Evolutionary conservation across 257 asterid genomes (phyloP).

Genomic region (Jasminum sambac): DNA sequence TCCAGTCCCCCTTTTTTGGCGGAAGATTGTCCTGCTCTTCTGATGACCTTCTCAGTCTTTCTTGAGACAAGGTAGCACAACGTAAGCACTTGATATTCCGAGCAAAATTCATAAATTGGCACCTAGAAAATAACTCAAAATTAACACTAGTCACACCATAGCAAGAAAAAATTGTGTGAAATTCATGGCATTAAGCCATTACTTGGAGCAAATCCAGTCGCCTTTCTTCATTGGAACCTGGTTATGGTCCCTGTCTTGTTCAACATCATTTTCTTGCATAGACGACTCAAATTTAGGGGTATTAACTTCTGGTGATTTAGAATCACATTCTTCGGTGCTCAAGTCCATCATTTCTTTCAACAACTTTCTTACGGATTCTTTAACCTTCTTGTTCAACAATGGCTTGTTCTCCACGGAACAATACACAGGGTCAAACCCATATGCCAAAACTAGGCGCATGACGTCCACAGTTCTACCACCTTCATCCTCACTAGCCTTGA

Average conservation of each 20-base stretch:
- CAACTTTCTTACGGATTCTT: conserved; percentile 65
- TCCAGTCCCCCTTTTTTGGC: conserved; percentile 95
- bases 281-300: conserved; percentile 27
- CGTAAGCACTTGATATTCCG: conserved; percentile 74
- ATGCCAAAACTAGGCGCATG: conserved; percentile 71
- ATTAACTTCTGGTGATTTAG: conserved; percentile 33
- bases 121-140: conserved; percentile 42
- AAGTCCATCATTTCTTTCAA: conserved; percentile 71
- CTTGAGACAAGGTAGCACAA: conserved; percentile 54
- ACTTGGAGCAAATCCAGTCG: conserved; percentile 92
- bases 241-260: conserved; percentile 36
- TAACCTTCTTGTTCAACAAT: conserved; percentile 51
- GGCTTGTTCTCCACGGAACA: conserved; percentile 75
- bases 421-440: conserved; percentile 63
- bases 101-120: conserved; percentile 74
- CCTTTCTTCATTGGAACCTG: conserved; percentile 55
- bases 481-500: conserved; percentile 62
- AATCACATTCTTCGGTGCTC: conserved; percentile 36
- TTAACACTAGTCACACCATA: not conserved
- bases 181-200: conserved; percentile 26
- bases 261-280: conserved; percentile 33
- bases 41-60: conserved; percentile 48
- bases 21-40: conserved; percentile 76
- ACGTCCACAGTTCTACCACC: conserved; percentile 88
- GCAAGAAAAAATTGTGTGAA: not conserved